Percentiles rank a stretch among this genome's conserved stretches.
These are phyloP conservation scores for Lactarius psammicola DNA, from an alignment of 768 basidiomycete species.

Conservation along the genomic window DNA sequence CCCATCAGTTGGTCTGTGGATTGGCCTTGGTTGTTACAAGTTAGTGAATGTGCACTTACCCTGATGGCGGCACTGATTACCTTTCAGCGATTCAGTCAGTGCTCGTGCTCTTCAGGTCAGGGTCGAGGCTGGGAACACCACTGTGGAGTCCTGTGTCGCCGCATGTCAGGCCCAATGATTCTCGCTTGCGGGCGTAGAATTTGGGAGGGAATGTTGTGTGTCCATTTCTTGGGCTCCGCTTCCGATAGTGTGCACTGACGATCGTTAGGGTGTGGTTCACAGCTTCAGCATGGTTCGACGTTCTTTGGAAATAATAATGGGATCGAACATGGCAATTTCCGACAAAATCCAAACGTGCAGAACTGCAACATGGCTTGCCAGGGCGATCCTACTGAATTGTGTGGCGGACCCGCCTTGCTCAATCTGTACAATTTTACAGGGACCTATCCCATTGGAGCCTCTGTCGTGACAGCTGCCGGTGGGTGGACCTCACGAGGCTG, in stretches of 20 bases:
- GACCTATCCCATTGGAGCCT: constrained; percentile 1
- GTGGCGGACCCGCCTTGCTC: constrained; percentile 3
- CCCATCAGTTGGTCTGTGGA: constrained; percentile 59
- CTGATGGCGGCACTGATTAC: neutral
- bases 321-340: neutral
- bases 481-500: constrained; percentile 3
- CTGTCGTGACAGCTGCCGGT: neutral
- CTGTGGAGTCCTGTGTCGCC: constrained; percentile 58
- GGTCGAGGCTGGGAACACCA: constrained; percentile 49
- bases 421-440: constrained; percentile 13
- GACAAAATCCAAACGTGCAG: neutral
- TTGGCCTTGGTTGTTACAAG: constrained; percentile 72
- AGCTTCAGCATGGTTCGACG: constrained; percentile 1
- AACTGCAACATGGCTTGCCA: constrained; percentile 13
- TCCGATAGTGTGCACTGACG: neutral
- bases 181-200: constrained; percentile 58
- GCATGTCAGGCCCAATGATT: constrained; percentile 70
- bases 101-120: constrained; percentile 37
- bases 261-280: neutral
- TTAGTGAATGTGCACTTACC: constrained; percentile 33
- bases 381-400: constrained; percentile 7
- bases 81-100: constrained; percentile 36
- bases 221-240: neutral
- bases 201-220: constrained; percentile 3
- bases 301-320: neutral